Percentiles rank a stretch among this genome's conserved stretches.
Conservation (phyloP, 2,329 filamentous ascomycete species). For the Epichloe sp. region DNA sequence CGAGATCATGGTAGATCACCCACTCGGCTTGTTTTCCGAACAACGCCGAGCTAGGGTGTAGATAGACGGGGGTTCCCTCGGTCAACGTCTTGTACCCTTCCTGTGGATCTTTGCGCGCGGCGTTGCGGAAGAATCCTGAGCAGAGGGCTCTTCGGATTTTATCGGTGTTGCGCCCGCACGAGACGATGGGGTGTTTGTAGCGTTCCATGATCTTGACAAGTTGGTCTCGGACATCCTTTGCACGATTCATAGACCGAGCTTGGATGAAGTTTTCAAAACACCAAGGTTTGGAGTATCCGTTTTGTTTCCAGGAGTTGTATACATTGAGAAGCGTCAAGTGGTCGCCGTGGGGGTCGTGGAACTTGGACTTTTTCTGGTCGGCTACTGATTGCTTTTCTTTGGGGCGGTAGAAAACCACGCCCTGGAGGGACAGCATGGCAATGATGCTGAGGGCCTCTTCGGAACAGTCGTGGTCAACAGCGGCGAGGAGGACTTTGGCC, state of each 20-base stretch:
- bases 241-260: conserved; percentile 73
- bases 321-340: conserved; percentile 93
- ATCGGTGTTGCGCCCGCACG: conserved; percentile 76
- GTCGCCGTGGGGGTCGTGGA: conserved; percentile 93
- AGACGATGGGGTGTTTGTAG: conserved; percentile 69
- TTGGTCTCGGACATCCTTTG: conserved; percentile 85
- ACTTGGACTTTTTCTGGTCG: conserved; percentile 95
- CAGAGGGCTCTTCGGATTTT: conserved; percentile 83
- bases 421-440: conserved; percentile 78
- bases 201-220: conserved; percentile 88
- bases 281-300: conserved; percentile 74
- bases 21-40: conserved; percentile 96
- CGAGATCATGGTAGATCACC: conserved; percentile 84
- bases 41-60: conserved; percentile 82
- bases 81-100: conserved; percentile 97
- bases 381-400: conserved; percentile 96
- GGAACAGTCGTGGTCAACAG: conserved; percentile 76
- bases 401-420: conserved; percentile 84
- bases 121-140: conserved; percentile 89
- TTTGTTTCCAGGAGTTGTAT: conserved; percentile 91
- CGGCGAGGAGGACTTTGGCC: conserved; percentile 79
- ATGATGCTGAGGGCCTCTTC: conserved; percentile 93
- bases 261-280: conserved; percentile 98
- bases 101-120: conserved; percentile 85
- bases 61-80: conserved; percentile 86